Evolutionary conservation across 768 basidiomycete genomes (phyloP), one percentile per base, ranked within the genome.

Genomic region (Paxillus involutus): DNA sequence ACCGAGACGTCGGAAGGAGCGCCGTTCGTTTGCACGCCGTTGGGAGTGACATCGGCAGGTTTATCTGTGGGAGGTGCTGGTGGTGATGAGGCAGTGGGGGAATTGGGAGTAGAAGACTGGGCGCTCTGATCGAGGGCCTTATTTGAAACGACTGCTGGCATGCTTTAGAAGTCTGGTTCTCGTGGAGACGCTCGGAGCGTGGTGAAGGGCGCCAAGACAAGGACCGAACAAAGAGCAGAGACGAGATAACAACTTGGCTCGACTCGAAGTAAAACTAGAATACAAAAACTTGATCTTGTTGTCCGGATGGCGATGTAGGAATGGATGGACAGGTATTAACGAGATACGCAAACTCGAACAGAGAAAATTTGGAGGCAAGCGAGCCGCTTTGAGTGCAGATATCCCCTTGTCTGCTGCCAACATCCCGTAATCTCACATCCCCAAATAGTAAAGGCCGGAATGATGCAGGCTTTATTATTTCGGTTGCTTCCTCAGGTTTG

Each of bases 81-180:
- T 30, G 58, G 56, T 24, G 43, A 29, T 16, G 45, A 14, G 3
- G 54, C 30, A 6, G 43, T 21, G 16, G 44, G 43, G 10, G 46
- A 24, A 13, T 46, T 33, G 43, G 57, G 29, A n/a, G 39, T 53
- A 44, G 56, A 43, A 46, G 53, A 26, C n/a, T 49, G 33, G 2
- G 43, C 32, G 26, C 56, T 42, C 35, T 56, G 68, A 72, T 69
- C 64, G 50, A 63, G 56, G 42, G 44, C 17, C 55, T 52, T 61
- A 70, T 70, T 68, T 41, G 37, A 44, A 55, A 59, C 68, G 53
- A 24, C 47, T 59, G 57, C 57, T 49, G 60, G 52, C 68, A 69
- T 69, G 24, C 21, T 49, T 43, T 44, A 29, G 17, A 26, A 44
- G 24, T 29, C 29, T 49, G 51, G 36, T 46, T 33, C 51, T 55